Evolutionary conservation across 2,329 filamentous ascomycete species (phyloP), one percentile per base, ranked within the genome.

Genomic region (Colletotrichum liriopes): DNA sequence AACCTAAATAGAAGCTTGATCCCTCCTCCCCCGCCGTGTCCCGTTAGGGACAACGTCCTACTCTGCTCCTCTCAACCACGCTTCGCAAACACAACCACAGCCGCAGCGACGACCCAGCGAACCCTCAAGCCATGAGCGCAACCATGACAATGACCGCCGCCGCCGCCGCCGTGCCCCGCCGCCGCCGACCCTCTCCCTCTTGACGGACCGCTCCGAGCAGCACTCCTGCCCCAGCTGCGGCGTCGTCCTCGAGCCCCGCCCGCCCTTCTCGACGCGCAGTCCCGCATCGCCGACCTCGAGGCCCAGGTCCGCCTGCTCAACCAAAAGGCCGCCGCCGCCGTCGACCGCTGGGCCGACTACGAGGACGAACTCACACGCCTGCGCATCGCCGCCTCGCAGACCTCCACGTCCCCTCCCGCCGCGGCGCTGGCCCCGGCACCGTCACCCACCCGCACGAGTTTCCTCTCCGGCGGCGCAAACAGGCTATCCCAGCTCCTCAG

Each of bases 311-410:
- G 88, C 67, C 82, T 91, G 65, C 87, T 95, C 71, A 94, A 91
- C 80, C 86, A 93, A 76, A 94, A 93, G 81, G 92, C 92, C 67
- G 88, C 91, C 3, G 89, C 90, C 43, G 86, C 86, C 79, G 87
- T 90, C 74, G 88, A 91, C 81, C 88, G 87, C 79, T 91, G 89
- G 88, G 92, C 93, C 78, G 92, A 94, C 84, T 95, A 94, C 86
- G 93, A 96, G 82, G 93, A 94, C 81, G 92, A 95, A 80, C 87
- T 95, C 51, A 86, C 89, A 55, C 85, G 82, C 55, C 85, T 94
- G 66, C 89, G 89, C 75, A 49, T 63, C 39, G 73, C 75, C 39
- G 72, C 76, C 52, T 75, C 78, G 14, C 74, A 75, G 45, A 72
- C 77, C 72, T 73, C 76, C 5, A 74, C 47, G 73, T 58, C 73